Evolutionary conservation across 257 asterid species (phyloP).

Genomic region (Lavandula angustifolia): DNA sequence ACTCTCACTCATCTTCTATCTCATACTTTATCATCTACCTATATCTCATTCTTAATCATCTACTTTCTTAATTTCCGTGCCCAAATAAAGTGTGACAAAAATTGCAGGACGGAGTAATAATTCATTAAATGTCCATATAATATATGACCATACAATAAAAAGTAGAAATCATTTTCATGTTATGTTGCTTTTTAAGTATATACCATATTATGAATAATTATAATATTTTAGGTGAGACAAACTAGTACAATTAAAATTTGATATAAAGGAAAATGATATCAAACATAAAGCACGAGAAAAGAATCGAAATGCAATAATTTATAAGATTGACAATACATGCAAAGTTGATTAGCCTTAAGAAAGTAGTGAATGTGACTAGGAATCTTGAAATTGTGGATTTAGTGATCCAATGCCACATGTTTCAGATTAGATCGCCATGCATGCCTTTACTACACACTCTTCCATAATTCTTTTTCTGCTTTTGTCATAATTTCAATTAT

Average conservation of each 20-base stretch:
- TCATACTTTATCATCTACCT: no score
- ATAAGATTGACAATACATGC: slow-evolving; percentile 4
- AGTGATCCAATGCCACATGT: slow-evolving; percentile 22
- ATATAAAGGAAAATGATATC: not conserved
- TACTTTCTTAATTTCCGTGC: no score
- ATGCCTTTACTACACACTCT: slow-evolving; percentile 4
- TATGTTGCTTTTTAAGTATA: no score
- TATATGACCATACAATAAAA: no score
- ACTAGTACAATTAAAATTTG: not conserved
- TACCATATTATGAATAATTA: no score
- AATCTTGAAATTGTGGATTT: not conserved
- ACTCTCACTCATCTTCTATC: no score
- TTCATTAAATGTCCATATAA: no score
- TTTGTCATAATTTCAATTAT: not conserved
- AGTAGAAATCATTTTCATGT: no score
- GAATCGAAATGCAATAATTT: not conserved
- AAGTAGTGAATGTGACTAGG: slow-evolving; percentile 7
- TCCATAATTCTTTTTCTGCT: not conserved
- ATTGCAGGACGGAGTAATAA: no score
- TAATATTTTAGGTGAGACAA: not conserved
- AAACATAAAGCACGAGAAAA: no score
- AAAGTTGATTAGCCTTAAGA: slow-evolving; percentile 14
- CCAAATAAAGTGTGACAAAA: no score
- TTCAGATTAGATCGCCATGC: slow-evolving; percentile 1
- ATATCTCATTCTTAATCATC: no score